Percentiles rank a stretch among this genome's conserved stretches.
These are phyloP conservation scores for Mycena maculata DNA, from an alignment of 768 basidiomycete genomes.

Conservation along the genomic window DNA sequence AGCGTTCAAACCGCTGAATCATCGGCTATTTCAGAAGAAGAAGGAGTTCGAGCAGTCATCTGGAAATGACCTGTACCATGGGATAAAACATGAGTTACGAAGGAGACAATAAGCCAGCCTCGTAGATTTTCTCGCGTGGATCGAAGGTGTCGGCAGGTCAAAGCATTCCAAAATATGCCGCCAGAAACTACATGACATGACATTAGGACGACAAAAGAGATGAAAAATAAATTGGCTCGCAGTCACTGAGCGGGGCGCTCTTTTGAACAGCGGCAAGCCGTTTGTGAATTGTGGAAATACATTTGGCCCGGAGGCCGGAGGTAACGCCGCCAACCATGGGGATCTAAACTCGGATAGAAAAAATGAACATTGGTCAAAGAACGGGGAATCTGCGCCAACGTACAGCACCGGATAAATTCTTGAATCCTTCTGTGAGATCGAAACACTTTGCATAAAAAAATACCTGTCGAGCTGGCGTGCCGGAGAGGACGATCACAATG, in stretches of 20 bases:
- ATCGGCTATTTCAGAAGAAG: slow-evolving; percentile 77
- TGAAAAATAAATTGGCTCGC: slow-evolving; percentile 54
- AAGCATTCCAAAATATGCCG: slow-evolving; percentile 69
- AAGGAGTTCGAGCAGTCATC: slow-evolving; percentile 73
- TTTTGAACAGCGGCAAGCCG: slow-evolving; percentile 73
- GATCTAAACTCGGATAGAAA: slow-evolving; percentile 57
- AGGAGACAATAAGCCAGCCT: slow-evolving; percentile 54
- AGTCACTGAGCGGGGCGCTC: slow-evolving; percentile 66
- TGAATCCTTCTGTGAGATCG: slow-evolving; percentile 84
- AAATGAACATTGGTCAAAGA: slow-evolving; percentile 35
- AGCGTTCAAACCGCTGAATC: slow-evolving; percentile 69
- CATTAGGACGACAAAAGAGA: slow-evolving; percentile 29
- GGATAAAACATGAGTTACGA: slow-evolving; percentile 21
- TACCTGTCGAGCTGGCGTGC: slow-evolving; percentile 72
- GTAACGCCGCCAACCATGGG: slow-evolving; percentile 83
- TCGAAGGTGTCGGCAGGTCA: slow-evolving; percentile 72
- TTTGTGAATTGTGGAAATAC: slow-evolving; percentile 76
- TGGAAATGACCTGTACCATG: slow-evolving; percentile 73
- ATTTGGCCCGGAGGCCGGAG: slow-evolving; percentile 70
- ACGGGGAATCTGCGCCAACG: slow-evolving; percentile 42
- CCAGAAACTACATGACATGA: slow-evolving; percentile 67
- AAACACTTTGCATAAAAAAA: slow-evolving; percentile 79
- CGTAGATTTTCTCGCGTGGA: slow-evolving; percentile 77
- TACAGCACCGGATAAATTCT: slow-evolving; percentile 82
- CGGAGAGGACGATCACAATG: slow-evolving; percentile 80